Percentiles rank a stretch among this genome's conserved stretches.
Conservation (phyloP, 352 stramenopile species). For the Phytophthora cactorum region DNA sequence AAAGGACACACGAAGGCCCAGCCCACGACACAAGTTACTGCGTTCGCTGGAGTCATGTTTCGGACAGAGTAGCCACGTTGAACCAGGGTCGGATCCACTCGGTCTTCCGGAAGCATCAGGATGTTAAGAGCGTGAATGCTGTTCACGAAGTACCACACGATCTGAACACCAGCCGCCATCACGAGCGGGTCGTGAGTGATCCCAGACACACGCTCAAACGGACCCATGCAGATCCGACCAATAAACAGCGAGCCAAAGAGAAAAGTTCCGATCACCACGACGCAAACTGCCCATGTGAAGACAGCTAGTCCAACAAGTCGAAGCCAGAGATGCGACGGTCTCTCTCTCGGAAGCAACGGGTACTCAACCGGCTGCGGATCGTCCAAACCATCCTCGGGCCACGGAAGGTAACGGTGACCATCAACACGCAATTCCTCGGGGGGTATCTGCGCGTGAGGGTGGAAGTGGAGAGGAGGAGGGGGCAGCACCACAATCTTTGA, state of each 20-base stretch:
- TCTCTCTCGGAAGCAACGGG: constrained; percentile 60
- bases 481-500: constrained; percentile 55
- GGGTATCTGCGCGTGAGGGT: constrained; percentile 71
- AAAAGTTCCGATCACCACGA: constrained; percentile 62
- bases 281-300: constrained; percentile 66
- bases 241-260: constrained; percentile 78
- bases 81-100: constrained; percentile 63
- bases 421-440: constrained; percentile 74
- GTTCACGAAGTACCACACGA: constrained; percentile 80
- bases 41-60: constrained; percentile 64
- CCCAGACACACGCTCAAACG: constrained; percentile 72
- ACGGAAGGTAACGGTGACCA: constrained; percentile 80
- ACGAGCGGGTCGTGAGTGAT: constrained; percentile 81
- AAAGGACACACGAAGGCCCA: constrained; percentile 79
- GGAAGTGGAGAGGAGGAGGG: constrained; percentile 82
- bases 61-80: constrained; percentile 75
- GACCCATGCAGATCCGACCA: constrained; percentile 67
- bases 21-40: constrained; percentile 57
- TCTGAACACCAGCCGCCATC: constrained; percentile 75
- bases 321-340: constrained; percentile 56
- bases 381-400: constrained; percentile 84
- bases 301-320: constrained; percentile 61
- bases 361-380: constrained; percentile 76
- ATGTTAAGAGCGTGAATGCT: constrained; percentile 63
- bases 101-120: constrained; percentile 63